Percentiles rank a stretch among this genome's conserved stretches.
phyloP scores from a whole-genome alignment of 1,284 basidiomycete genomes.

The Papiliotrema nemorosa region DNA sequence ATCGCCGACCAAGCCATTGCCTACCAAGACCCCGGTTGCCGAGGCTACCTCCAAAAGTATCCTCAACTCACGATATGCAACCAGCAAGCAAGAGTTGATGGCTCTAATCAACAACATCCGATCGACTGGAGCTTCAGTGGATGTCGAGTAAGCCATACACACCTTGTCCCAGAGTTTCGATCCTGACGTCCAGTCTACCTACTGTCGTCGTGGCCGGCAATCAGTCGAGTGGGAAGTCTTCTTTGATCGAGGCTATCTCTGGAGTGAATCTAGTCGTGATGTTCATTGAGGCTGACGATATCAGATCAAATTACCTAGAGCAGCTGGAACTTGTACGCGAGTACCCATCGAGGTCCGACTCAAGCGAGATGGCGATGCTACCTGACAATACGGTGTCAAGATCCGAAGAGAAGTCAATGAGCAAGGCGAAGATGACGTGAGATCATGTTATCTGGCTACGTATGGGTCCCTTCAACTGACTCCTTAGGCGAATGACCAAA shows the following conservation, averaged over 20 bases:
- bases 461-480: background rate
- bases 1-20: no score
- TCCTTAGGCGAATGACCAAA: background rate
- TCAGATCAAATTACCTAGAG: constrained; percentile 13
- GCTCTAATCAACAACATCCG: constrained; percentile 7
- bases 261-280: constrained; percentile 1
- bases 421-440: background rate
- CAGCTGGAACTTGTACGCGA: constrained; percentile 11
- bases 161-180: background rate
- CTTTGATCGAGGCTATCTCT: constrained; percentile 15
- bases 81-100: constrained; percentile 7
- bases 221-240: constrained; percentile 14
- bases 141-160: constrained; percentile 12
- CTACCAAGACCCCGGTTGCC: no score
- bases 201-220: constrained; percentile 15
- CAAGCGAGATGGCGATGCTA: constrained; percentile 1
- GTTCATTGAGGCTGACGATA: background rate
- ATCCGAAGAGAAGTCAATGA: constrained; percentile 5
- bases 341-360: constrained; percentile 14
- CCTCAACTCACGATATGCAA: constrained; percentile 4
- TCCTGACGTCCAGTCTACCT: constrained; percentile 8
- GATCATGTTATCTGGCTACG: background rate
- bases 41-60: no score
- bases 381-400: constrained; percentile 10
- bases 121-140: constrained; percentile 7